Conservation (phyloP, 208 protist genomes). For the Trichomonas vaginalis region DNA sequence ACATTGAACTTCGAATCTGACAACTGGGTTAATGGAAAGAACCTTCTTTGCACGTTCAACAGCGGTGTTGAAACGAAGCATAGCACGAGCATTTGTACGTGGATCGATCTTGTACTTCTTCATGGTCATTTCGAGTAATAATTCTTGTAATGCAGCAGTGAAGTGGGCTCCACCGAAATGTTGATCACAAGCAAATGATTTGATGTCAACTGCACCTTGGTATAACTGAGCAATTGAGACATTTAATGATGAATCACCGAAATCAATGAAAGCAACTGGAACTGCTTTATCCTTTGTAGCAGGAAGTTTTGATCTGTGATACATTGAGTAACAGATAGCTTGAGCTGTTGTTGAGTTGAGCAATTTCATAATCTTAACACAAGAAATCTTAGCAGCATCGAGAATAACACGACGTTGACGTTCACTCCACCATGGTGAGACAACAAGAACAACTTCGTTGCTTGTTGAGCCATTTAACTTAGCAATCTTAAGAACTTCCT, state of each 20-base stretch:
- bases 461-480: too few relatives aligned
- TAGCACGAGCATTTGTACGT: conserved; percentile 19
- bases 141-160: not conserved
- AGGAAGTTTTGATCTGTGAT: not conserved
- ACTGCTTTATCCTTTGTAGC: not conserved
- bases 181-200: not conserved
- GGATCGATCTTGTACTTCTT: conserved; percentile 26
- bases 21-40: conserved; percentile 26
- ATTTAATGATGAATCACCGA: conserved; percentile 26
- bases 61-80: not conserved
- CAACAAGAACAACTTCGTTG: not conserved
- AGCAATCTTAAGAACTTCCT: not conserved
- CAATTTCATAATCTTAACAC: conserved; percentile 20
- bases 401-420: conserved; percentile 16
- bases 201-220: conserved; percentile 20
- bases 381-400: conserved; percentile 27
- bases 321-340: conserved; percentile 26
- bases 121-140: conserved; percentile 21
- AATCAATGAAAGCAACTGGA: conserved; percentile 25
- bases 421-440: conserved; percentile 24
- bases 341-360: conserved; percentile 29
- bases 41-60: conserved; percentile 25
- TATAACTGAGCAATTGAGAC: not conserved
- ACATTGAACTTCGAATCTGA: conserved; percentile 25
- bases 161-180: conserved; percentile 25